Evolutionary conservation across 345 rosid genomes (phyloP).

Genomic region (Tarenaya hassleriana): DNA sequence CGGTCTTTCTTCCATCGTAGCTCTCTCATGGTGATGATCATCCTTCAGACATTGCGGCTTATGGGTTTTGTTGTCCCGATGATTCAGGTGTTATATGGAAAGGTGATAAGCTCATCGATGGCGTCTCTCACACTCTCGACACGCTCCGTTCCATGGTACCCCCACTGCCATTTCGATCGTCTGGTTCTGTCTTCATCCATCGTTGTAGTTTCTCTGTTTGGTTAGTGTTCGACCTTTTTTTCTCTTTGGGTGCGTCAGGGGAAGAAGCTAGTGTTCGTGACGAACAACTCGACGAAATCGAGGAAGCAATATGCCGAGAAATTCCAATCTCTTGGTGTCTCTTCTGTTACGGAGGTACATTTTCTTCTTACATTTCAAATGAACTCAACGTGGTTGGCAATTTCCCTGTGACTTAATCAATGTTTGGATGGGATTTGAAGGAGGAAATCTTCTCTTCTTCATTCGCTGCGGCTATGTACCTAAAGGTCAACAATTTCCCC

Average conservation of each 20-base stretch:
- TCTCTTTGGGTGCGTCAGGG: constrained; percentile 36
- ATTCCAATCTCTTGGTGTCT: constrained; percentile 63
- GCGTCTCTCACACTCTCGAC: constrained; percentile 55
- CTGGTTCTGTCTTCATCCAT: neutral
- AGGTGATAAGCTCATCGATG: constrained; percentile 72
- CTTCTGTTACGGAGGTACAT: constrained; percentile 58
- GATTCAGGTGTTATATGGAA: constrained; percentile 87
- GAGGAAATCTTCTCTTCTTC: constrained; percentile 92
- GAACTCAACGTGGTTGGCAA: neutral
- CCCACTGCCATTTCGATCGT: neutral
- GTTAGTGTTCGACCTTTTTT: neutral
- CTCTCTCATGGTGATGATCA: neutral
- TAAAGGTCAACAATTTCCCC: constrained; percentile 71
- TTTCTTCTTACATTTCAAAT: neutral
- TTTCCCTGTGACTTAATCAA: neutral
- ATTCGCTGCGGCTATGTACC: constrained; percentile 86
- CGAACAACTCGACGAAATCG: constrained; percentile 76
- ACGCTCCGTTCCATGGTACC: constrained; percentile 66
- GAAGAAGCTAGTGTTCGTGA: constrained; percentile 76
- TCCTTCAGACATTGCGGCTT: constrained; percentile 1
- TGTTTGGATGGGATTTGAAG: constrained; percentile 28
- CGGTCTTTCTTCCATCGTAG: neutral
- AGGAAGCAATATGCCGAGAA: constrained; percentile 64
- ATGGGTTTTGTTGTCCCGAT: neutral
- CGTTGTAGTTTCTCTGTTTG: neutral